These are phyloP conservation scores for Xylariaceae sp. DNA, from an alignment of 2,329 filamentous ascomycete species.

Conservation along the genomic window DNA sequence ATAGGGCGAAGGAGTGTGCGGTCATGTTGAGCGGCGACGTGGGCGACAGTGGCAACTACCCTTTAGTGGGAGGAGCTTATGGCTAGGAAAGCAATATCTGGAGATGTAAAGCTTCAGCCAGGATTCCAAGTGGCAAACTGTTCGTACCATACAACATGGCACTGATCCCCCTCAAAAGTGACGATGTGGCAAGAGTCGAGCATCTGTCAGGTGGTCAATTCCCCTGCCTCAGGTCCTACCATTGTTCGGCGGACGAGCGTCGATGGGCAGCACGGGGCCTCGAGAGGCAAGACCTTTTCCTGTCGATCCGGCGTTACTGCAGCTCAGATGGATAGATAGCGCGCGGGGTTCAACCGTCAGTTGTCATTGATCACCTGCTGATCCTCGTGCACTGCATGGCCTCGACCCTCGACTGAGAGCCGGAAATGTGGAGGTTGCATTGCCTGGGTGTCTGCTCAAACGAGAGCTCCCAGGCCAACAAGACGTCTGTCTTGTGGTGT, in stretches of 20 bases:
- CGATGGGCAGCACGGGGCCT: constrained; percentile 7
- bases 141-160: constrained; percentile 6
- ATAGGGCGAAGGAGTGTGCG: too few species aligned
- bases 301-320: constrained; percentile 13
- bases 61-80: neutral
- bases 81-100: constrained; percentile 1
- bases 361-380: constrained; percentile 7
- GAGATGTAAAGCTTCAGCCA: neutral
- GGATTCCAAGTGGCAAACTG: too few species aligned
- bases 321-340: constrained; percentile 5
- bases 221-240: neutral
- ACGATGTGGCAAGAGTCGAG: constrained; percentile 2
- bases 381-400: constrained; percentile 11
- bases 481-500: too few species aligned
- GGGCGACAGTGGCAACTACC: constrained; percentile 7
- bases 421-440: constrained; percentile 9
- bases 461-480: constrained; percentile 3
- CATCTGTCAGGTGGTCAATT: neutral
- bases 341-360: constrained; percentile 14
- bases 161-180: too few species aligned
- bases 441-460: constrained; percentile 5
- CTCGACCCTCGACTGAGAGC: constrained; percentile 7
- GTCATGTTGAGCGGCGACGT: neutral
- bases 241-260: neutral
- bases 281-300: constrained; percentile 4